A percentile compares a stretch with the other conserved stretches of the same genome.
phyloP scores from a whole-genome alignment of 2,329 filamentous ascomycete species.

The Fusarium graminum region DNA sequence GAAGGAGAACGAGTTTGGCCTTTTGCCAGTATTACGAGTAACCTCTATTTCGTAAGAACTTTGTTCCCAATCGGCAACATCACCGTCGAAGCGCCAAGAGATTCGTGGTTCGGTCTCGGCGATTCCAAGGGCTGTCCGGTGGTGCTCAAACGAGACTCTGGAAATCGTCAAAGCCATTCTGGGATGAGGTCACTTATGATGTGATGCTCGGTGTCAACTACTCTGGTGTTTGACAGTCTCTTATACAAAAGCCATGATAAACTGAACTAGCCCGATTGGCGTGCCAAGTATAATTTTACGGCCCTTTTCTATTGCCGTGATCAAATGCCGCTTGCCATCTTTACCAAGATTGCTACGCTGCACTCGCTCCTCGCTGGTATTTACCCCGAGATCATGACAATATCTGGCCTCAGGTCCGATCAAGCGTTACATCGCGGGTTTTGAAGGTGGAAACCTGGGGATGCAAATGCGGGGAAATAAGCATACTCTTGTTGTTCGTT shows the following conservation, averaged over 20 bases:
- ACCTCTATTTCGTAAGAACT: constrained; percentile 60
- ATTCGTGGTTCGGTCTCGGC: constrained; percentile 59
- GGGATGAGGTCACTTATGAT: neutral
- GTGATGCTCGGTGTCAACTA: neutral
- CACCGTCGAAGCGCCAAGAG: constrained; percentile 61
- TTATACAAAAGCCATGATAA: neutral
- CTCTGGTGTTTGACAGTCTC: neutral
- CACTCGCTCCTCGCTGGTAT: neutral
- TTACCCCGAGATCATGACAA: neutral
- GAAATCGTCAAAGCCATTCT: constrained; percentile 48
- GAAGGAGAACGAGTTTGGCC: constrained; percentile 41
- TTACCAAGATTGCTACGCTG: neutral
- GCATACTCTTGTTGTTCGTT: neutral
- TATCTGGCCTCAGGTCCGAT: neutral
- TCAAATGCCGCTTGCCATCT: neutral
- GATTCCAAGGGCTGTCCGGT: constrained; percentile 58
- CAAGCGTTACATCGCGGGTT: neutral
- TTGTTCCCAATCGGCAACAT: constrained; percentile 58
- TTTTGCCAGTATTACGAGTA: constrained; percentile 29
- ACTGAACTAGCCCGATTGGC: too few species aligned
- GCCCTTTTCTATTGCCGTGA: neutral
- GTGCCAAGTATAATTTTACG: neutral
- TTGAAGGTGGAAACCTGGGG: neutral
- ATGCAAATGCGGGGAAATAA: neutral
- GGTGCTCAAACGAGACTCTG: constrained; percentile 59